These are phyloP conservation scores for Hortiboletus campestris DNA, from an alignment of 768 basidiomycete species.

Conservation along the genomic window DNA sequence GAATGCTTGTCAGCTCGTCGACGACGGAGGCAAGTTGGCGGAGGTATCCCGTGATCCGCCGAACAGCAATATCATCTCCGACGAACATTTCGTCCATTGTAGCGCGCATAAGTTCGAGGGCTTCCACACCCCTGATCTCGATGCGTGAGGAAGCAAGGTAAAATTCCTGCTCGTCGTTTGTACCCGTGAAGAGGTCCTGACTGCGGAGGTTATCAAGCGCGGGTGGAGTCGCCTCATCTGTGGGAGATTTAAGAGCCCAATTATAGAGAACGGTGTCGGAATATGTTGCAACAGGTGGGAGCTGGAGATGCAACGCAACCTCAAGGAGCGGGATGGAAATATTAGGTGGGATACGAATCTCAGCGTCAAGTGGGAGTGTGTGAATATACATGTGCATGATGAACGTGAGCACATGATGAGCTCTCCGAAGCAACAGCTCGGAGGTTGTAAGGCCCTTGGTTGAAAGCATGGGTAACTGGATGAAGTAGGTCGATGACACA, in stretches of 20 bases:
- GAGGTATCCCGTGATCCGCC: conserved; percentile 66
- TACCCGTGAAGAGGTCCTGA: conserved; percentile 72
- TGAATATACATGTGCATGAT: conserved; percentile 80
- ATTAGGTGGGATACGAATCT: conserved; percentile 63
- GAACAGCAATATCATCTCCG: conserved; percentile 59
- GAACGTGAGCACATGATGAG: conserved; percentile 71
- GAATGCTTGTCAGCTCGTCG: conserved; percentile 55
- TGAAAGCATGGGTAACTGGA: conserved; percentile 54
- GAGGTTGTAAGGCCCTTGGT: conserved; percentile 47
- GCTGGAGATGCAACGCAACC: conserved; percentile 64
- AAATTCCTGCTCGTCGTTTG: conserved; percentile 80
- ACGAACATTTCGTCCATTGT: conserved; percentile 90
- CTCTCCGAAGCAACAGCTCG: conserved; percentile 60
- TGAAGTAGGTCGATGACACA: background rate
- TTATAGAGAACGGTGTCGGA: conserved; percentile 93
- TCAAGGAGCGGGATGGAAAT: conserved; percentile 75
- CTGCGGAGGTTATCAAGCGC: conserved; percentile 59
- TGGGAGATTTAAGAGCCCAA: conserved; percentile 46
- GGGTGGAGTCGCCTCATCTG: conserved; percentile 30
- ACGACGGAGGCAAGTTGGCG: conserved; percentile 61
- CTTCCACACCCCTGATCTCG: conserved; percentile 81
- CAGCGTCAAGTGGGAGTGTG: conserved; percentile 46
- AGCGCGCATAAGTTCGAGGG: conserved; percentile 79
- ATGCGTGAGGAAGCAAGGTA: conserved; percentile 84
- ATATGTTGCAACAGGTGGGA: conserved; percentile 89